These are phyloP conservation scores for Dillenia suffruticosa DNA, from an alignment of 164 flowering plant genomes.

Conservation along the genomic window DNA sequence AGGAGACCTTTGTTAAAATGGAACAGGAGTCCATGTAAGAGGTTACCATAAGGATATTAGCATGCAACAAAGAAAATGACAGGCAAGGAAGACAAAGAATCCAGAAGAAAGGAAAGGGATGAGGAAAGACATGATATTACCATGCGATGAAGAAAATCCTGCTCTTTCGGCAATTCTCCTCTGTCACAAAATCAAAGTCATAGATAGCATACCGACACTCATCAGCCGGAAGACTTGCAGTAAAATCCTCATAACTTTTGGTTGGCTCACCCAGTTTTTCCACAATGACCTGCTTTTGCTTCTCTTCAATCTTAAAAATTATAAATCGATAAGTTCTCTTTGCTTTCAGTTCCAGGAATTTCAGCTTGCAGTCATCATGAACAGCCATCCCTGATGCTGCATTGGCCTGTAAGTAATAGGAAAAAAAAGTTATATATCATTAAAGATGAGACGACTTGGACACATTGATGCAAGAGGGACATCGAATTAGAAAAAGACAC, in stretches of 20 bases:
- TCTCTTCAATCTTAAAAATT: conserved; percentile 31
- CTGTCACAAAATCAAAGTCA: conserved; percentile 32
- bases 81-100: too few species aligned
- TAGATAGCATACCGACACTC: conserved; percentile 46
- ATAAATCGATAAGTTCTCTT: conserved; percentile 32
- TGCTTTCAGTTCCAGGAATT: conserved; percentile 31
- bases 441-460: too few species aligned
- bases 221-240: conserved; percentile 35
- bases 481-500: too few species aligned
- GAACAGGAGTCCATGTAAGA: neutral
- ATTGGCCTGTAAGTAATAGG: conserved; percentile 14
- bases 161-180: conserved; percentile 32
- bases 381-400: conserved; percentile 36
- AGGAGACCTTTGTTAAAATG: conserved; percentile 21
- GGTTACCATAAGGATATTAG: neutral
- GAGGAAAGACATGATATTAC: conserved; percentile 3
- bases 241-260: conserved; percentile 35
- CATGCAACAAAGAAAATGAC: too few species aligned
- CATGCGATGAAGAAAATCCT: conserved; percentile 30
- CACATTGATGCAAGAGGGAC: too few species aligned
- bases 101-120: neutral
- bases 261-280: conserved; percentile 39
- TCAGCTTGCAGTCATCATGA: conserved; percentile 35
- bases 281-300: conserved; percentile 31
- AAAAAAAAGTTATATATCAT: too few species aligned